Percentiles rank a stretch among this genome's conserved stretches.
Evolutionary conservation across 768 basidiomycete genomes (phyloP).

Genomic region (Panus rudis): DNA sequence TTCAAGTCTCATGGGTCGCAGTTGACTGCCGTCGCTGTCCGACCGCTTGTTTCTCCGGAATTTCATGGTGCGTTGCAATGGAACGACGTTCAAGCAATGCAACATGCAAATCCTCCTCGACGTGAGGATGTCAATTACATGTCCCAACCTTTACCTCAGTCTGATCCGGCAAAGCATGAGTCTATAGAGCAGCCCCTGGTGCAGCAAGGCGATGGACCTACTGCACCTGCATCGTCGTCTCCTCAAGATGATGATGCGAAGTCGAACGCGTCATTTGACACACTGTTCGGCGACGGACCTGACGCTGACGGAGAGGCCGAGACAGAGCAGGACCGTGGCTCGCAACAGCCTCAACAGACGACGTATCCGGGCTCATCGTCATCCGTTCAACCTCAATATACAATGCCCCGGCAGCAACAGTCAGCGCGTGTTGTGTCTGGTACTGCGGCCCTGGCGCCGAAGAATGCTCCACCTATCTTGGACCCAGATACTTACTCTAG

Average conservation of each 20-base stretch:
- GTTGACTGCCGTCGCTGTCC: constrained; percentile 71
- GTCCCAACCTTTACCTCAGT: background rate
- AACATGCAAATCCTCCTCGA: background rate
- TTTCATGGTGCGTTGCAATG: too few relatives aligned
- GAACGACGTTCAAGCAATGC: too few relatives aligned
- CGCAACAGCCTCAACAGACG: background rate
- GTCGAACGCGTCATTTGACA: constrained; percentile 80
- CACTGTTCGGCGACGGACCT: constrained; percentile 84
- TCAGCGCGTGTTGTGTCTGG: constrained; percentile 10
- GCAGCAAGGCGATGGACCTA: constrained; percentile 5
- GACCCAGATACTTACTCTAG: constrained; percentile 49
- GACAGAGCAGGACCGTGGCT: background rate
- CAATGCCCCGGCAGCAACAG: constrained; percentile 4
- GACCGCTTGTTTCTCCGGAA: constrained; percentile 41
- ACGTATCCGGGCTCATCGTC: background rate
- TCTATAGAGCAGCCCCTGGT: background rate
- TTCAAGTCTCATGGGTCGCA: constrained; percentile 83
- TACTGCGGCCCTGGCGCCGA: constrained; percentile 33
- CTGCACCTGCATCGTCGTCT: too few relatives aligned
- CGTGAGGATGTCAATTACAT: background rate
- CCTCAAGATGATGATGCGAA: constrained; percentile 50
- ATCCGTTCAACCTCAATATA: background rate
- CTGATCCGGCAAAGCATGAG: background rate
- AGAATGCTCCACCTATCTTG: constrained; percentile 71
- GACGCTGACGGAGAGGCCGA: constrained; percentile 42